Percentiles rank a stretch among this genome's conserved stretches.
These are phyloP conservation scores for Plenodomus tracheiphilus DNA, from an alignment of 2,329 filamentous ascomycete species.

Conservation along the genomic window DNA sequence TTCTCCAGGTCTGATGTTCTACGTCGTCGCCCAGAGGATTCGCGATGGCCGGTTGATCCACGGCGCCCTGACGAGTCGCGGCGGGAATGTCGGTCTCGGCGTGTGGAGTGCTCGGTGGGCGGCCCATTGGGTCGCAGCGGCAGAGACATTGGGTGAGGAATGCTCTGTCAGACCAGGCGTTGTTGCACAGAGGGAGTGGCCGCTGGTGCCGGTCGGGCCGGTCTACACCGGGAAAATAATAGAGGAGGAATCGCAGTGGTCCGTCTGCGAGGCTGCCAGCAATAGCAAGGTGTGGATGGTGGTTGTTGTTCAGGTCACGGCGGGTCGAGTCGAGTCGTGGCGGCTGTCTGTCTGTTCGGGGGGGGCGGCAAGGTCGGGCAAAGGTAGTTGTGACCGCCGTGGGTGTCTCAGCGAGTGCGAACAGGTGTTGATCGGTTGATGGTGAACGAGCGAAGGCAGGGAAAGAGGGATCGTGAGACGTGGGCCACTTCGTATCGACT, in stretches of 20 bases:
- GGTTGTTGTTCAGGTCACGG: too few species aligned
- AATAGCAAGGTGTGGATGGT: not conserved
- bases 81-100: not conserved
- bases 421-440: too few species aligned
- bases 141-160: conserved; percentile 49
- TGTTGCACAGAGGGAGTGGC: conserved; percentile 15
- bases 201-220: not conserved
- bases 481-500: too few species aligned
- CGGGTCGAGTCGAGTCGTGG: conserved; percentile 1
- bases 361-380: not conserved
- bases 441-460: conserved; percentile 26
- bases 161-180: conserved; percentile 22
- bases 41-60: conserved; percentile 58
- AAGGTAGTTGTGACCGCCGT: conserved; percentile 5
- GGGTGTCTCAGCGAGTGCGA: conserved; percentile 26
- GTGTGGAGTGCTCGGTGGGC: not conserved
- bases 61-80: conserved; percentile 63
- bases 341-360: not conserved
- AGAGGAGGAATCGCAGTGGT: conserved; percentile 5
- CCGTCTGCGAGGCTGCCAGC: conserved; percentile 6
- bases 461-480: not conserved
- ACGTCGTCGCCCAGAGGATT: conserved; percentile 61
- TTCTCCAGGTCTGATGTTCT: conserved; percentile 69
- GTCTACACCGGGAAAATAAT: conserved; percentile 11
- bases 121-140: conserved; percentile 58